Evolutionary conservation across 768 basidiomycete genomes (phyloP).

Genomic region (Lactifluus rugatus): DNA sequence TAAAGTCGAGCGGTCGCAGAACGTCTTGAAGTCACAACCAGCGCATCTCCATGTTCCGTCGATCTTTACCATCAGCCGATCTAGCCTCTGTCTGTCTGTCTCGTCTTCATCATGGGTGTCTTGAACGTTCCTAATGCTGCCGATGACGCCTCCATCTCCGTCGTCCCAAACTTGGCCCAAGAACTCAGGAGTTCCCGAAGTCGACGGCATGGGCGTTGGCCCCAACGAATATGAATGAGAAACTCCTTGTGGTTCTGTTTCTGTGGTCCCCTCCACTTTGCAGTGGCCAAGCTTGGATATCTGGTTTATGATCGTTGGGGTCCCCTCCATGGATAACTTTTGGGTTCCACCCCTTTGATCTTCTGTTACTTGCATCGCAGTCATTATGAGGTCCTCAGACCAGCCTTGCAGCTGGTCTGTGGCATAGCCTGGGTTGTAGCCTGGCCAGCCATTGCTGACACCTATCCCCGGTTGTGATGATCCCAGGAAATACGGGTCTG

Average conservation of each 20-base stretch:
- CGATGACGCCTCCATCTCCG: background rate
- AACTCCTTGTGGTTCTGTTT: background rate
- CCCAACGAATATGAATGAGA: background rate
- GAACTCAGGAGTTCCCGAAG: background rate
- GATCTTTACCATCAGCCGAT: background rate
- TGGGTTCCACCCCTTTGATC: background rate
- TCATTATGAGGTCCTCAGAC: background rate
- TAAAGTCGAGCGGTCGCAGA: background rate
- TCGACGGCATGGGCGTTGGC: background rate
- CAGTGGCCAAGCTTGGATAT: background rate
- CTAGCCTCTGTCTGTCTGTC: background rate
- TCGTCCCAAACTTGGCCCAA: background rate
- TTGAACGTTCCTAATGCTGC: background rate
- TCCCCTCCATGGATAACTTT: background rate
- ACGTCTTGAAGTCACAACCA: background rate
- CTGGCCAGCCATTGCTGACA: background rate
- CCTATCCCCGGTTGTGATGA: background rate
- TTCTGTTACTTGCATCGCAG: background rate
- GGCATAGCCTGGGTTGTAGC: background rate
- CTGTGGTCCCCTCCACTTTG: background rate
- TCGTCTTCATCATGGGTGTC: background rate
- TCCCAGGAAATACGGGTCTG: no score
- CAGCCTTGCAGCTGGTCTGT: background rate
- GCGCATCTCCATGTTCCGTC: background rate
- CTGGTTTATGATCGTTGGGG: accelerated